phyloP scores from a whole-genome alignment of 1,284 basidiomycete genomes.

The Anthracocystis walkeri region DNA sequence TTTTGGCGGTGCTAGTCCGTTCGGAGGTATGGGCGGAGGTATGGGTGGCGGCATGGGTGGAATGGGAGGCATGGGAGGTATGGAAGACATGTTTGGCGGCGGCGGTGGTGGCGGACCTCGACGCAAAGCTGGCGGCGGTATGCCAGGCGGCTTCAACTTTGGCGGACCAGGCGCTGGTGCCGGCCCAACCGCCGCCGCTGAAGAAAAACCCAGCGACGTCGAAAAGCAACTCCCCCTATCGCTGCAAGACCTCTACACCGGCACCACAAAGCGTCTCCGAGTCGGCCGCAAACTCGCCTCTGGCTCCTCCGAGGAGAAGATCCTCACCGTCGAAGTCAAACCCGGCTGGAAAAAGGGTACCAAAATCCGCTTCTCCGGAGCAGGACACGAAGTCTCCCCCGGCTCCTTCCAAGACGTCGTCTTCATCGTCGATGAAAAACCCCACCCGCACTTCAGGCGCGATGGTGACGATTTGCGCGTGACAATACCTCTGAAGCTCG shows the following conservation, averaged over 20 bases:
- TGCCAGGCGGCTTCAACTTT: slow-evolving; percentile 20
- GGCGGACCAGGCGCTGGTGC: slow-evolving; percentile 33
- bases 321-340: slow-evolving; percentile 73
- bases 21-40: slow-evolving; percentile 54
- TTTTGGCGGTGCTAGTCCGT: slow-evolving; percentile 61
- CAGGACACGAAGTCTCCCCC: slow-evolving; percentile 64
- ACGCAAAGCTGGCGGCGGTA: slow-evolving; percentile 15
- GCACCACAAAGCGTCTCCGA: slow-evolving; percentile 89
- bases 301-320: slow-evolving; percentile 87
- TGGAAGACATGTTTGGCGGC: slow-evolving; percentile 60
- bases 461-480: slow-evolving; percentile 65
- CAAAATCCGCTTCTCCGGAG: slow-evolving; percentile 66
- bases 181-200: slow-evolving; percentile 5
- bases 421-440: slow-evolving; percentile 68
- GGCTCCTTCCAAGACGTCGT: slow-evolving; percentile 65
- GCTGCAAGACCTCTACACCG: slow-evolving; percentile 90
- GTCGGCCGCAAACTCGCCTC: slow-evolving; percentile 80
- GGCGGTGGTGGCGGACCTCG: slow-evolving; percentile 41
- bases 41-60: slow-evolving; percentile 59
- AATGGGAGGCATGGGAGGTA: slow-evolving; percentile 60
- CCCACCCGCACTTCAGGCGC: slow-evolving; percentile 59
- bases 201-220: slow-evolving; percentile 75
- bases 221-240: slow-evolving; percentile 86
- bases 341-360: slow-evolving; percentile 69
- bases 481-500: slow-evolving; percentile 55